Percentiles rank a stretch among this genome's conserved stretches.
Evolutionary conservation across 1,139 yeast species (phyloP).

Genomic region (Kodamaea derodonti): DNA sequence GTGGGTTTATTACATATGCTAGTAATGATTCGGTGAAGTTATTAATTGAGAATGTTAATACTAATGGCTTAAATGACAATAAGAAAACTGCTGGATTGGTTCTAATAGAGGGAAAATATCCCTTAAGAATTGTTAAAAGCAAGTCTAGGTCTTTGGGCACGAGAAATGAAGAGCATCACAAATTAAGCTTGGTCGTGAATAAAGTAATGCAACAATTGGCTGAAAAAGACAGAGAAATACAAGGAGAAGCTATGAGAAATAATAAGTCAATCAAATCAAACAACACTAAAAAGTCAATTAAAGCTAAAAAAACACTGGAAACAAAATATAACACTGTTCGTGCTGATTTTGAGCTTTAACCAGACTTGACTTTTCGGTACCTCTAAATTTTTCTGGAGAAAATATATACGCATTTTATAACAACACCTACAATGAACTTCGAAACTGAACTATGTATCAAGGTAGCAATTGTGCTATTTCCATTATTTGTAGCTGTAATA

Average conservation of each 20-base stretch:
- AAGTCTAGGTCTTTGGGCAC: slow-evolving; percentile 48
- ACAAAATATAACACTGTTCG: slow-evolving; percentile 13
- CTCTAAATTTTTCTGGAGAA: too few relatives aligned
- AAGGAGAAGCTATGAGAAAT: not conserved
- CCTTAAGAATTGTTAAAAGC: slow-evolving; percentile 68
- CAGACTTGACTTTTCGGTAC: not conserved
- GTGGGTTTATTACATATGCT: slow-evolving; percentile 60
- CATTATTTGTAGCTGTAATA: slow-evolving; percentile 20
- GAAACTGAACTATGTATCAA: slow-evolving; percentile 22
- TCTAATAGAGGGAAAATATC: slow-evolving; percentile 31
- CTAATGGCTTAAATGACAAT: slow-evolving; percentile 26
- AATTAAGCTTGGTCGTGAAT: slow-evolving; percentile 51
- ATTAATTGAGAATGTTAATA: slow-evolving; percentile 39
- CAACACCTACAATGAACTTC: slow-evolving; percentile 27
- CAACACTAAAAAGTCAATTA: slow-evolving; percentile 1
- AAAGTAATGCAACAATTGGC: slow-evolving; percentile 58
- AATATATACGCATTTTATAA: too few relatives aligned
- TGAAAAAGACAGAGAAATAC: slow-evolving; percentile 26
- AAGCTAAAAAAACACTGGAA: not conserved
- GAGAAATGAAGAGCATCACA: slow-evolving; percentile 44
- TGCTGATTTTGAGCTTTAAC: slow-evolving; percentile 15
- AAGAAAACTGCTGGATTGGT: slow-evolving; percentile 33
- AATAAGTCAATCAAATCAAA: slow-evolving; percentile 3
- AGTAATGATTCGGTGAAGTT: slow-evolving; percentile 50
- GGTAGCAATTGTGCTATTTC: slow-evolving; percentile 21